Conservation (phyloP, 202 grass and related monocot genomes). For the Hordeum pubiflorum region DNA sequence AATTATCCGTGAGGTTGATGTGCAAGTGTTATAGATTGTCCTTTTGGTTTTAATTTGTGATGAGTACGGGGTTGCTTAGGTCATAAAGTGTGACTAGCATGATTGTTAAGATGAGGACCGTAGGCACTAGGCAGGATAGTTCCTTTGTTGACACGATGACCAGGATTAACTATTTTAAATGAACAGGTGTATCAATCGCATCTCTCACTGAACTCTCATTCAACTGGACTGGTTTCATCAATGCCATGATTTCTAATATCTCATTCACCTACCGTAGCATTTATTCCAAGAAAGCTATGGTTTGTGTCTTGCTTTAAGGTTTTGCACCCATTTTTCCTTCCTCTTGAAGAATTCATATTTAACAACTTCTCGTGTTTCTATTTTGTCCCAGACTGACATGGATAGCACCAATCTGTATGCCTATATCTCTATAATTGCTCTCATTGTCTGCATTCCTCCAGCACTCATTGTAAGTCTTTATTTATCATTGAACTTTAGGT, state of each 20-base stretch:
- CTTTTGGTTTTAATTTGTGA: neutral
- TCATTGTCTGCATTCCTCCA: slow-evolving; percentile 81
- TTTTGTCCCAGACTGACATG: slow-evolving; percentile 74
- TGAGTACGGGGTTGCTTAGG: neutral
- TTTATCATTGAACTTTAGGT: neutral
- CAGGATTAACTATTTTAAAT: neutral
- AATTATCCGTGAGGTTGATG: neutral
- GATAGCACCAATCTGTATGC: slow-evolving; percentile 90
- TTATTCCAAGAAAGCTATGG: slow-evolving; percentile 98
- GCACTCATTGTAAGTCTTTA: slow-evolving; percentile 68
- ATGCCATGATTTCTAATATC: slow-evolving; percentile 95
- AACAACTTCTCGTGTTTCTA: slow-evolving; percentile 11
- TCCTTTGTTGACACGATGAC: neutral
- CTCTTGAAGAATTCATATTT: neutral
- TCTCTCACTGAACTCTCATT: slow-evolving; percentile 90
- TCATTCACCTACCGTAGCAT: slow-evolving; percentile 94
- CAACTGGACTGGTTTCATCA: slow-evolving; percentile 89
- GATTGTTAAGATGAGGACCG: neutral
- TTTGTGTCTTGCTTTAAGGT: slow-evolving; percentile 37
- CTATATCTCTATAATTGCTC: slow-evolving; percentile 95
- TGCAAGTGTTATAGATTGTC: neutral
- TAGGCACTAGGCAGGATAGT: slow-evolving; percentile 6
- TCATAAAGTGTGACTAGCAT: neutral
- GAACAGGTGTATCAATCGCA: slow-evolving; percentile 58
- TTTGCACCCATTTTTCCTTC: slow-evolving; percentile 3